Percentiles rank a stretch among this genome's conserved stretches.
Evolutionary conservation across 257 asterid species (phyloP).

Genomic region (Solanum gracilifrons): DNA sequence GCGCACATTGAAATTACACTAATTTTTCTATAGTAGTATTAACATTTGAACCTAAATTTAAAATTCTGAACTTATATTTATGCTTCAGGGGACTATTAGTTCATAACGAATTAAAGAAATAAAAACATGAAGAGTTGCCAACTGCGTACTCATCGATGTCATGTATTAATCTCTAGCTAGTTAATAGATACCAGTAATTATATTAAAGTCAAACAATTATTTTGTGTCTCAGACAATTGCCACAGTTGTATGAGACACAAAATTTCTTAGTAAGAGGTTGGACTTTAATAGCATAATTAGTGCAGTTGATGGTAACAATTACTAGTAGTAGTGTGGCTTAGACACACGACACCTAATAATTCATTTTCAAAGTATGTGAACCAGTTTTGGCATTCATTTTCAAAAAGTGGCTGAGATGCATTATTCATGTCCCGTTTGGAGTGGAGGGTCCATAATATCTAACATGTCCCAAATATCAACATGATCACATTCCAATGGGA

Average conservation of each 20-base stretch:
- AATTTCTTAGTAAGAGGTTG: not conserved
- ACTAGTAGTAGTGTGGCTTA: not conserved
- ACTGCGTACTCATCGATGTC: not conserved
- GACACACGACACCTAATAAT: constrained; percentile 29
- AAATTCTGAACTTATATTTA: not conserved
- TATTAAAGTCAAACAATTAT: not conserved
- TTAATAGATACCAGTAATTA: not conserved
- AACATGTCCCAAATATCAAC: constrained; percentile 31
- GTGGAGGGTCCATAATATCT: constrained; percentile 11
- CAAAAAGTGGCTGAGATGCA: not conserved
- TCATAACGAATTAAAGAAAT: not conserved
- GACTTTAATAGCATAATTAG: not conserved
- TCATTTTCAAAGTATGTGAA: constrained; percentile 40
- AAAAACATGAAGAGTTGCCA: not conserved
- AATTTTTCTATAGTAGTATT: not conserved
- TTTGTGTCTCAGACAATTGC: not conserved
- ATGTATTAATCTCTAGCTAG: not conserved
- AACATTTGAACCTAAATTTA: not conserved
- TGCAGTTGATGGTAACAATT: not conserved
- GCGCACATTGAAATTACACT: not conserved
- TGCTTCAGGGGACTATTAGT: not conserved
- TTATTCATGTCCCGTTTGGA: not conserved
- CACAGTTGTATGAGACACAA: not conserved
- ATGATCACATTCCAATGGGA: constrained; percentile 24
- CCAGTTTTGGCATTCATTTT: constrained; percentile 29